Base-by-base conservation (phyloP, 768 basidiomycete genomes). In the Lentinula aciculospora region DNA sequence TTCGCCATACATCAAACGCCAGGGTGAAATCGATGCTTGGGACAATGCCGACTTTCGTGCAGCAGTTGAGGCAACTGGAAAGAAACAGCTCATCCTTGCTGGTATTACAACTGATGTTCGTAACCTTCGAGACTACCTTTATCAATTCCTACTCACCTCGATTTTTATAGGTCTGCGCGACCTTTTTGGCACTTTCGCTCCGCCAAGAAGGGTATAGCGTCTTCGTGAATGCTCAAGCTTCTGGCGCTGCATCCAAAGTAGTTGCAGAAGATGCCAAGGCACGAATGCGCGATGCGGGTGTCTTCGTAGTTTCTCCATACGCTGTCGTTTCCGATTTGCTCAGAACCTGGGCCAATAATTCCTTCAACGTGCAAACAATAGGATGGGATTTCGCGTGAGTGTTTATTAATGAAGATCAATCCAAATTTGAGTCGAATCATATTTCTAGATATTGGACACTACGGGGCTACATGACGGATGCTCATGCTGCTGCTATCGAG, bases 21-120 rank as follows among this genome's bases (percentile, higher is more conserved):
- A 74, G 25, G 79, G 77, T 1, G 77, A 79, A 61, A 78, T 81
- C n/a, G 67, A 81, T 56, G 78, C 80, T 9, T 81, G 80, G 80
- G 78, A 81, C 61, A 78, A 78, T 63, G 54, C 66, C 9, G 77
- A 78, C 51, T 79, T 81, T 69, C 68, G 74, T 40, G 68, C 67
- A 2, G 79, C 79, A 15, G 76, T 81, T 13, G 62, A 71, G 45
- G 77, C 77, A 3, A 78, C 77, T 4, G 78, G 76, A 13, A 79
- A 77, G 66, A 76, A 74, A 61, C 80, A 81, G 51, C 63, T 80
- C 44, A 78, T 79, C 61, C 61, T 80, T 10, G 78, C 71, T 23
- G 78, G 79, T 2, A 78, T 81, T 49, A 71, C 70, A 15, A 81
- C 79, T 31, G 80, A 80, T 50, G 80, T 78, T 61, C 45, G 75